Evolutionary conservation across 148 eudicot genomes (phyloP), one percentile per base, ranked within the genome.

Genomic region (Arbutus unedo): DNA sequence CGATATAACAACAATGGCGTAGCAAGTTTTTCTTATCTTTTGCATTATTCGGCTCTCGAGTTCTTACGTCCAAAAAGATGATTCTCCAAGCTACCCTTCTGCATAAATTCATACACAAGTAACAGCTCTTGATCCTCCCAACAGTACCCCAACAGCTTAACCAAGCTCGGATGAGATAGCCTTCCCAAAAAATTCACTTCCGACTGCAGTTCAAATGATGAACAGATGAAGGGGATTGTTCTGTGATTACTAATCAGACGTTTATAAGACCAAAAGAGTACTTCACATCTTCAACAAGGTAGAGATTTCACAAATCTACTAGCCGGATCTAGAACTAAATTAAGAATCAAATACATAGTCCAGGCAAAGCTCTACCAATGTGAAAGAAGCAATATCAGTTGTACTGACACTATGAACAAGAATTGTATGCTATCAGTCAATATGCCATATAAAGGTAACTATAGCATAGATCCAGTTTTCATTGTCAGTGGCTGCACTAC

Each of bases 1-100:
- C 19, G 14, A 79, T 44, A 54, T 59, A 31, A 31, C 38, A 31
- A 53, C 9, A 14, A 50, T 49, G 25, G 56, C 71, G 57, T 48
- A 53, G 5, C 50, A 48, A 19, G 43, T 73, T 74, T 43, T 83
- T 53, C 5, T 45, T 66, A 23, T 77, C 41, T 59, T 25, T 68
- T 55, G 56, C 16, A 50, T 2, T 53, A 2, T 41, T 53, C 13
- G 47, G 11, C 3, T 4, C 59, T 13, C 23, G 38, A 74, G 66
- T 79, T 82, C 91, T 84, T 91, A 91, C 93, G 83, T 77, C 90
- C 76, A 79, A 91, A 91, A 71, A 91, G 91, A 85, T 91, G 93
- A 62, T 91, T 88, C 84, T 89, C 92, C 87, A 89, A 89, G 84
- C 91, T 91, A 78, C 93, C 93, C 76, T 50, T 88, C 25, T 87